A percentile compares a stretch with the other conserved stretches of the same genome.
phyloP scores from a whole-genome alignment of 1,284 basidiomycete genomes.

The Stereum hirsutum region DNA sequence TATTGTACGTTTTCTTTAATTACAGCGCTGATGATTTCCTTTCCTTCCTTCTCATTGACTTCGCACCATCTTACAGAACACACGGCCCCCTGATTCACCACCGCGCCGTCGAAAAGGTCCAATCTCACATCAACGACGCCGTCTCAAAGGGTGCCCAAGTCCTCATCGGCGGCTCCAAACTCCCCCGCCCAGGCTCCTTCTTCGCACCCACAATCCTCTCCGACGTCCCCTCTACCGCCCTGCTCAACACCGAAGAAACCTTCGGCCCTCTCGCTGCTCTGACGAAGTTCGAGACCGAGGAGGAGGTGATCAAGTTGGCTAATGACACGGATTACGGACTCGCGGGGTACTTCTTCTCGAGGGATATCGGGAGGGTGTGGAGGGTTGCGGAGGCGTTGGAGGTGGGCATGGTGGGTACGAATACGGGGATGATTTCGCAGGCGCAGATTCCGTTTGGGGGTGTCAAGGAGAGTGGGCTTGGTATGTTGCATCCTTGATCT shows the following conservation, averaged over 20 bases:
- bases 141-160: conserved; percentile 79
- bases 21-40: background rate
- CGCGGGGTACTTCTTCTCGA: conserved; percentile 90
- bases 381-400: conserved; percentile 96
- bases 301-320: conserved; percentile 81
- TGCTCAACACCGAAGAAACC: conserved; percentile 72
- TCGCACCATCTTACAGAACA: conserved; percentile 39
- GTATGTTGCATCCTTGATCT: conserved; percentile 25
- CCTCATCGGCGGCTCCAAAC: conserved; percentile 75
- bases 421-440: conserved; percentile 79
- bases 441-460: conserved; percentile 91
- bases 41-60: background rate
- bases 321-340: conserved; percentile 84
- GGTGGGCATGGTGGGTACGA: conserved; percentile 92
- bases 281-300: conserved; percentile 85
- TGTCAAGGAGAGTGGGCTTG: conserved; percentile 79
- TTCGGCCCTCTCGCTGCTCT: conserved; percentile 81
- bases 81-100: conserved; percentile 93
- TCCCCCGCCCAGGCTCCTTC: conserved; percentile 55
- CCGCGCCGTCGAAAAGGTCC: conserved; percentile 82
- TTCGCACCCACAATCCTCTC: conserved; percentile 84
- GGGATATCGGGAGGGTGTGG: conserved; percentile 88
- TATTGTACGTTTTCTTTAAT: background rate
- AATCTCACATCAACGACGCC: conserved; percentile 82
- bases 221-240: conserved; percentile 70